Percentiles rank a stretch among this genome's conserved stretches.
Conservation (phyloP, 441 rosid species). For the Gossypium gossypioides region DNA sequence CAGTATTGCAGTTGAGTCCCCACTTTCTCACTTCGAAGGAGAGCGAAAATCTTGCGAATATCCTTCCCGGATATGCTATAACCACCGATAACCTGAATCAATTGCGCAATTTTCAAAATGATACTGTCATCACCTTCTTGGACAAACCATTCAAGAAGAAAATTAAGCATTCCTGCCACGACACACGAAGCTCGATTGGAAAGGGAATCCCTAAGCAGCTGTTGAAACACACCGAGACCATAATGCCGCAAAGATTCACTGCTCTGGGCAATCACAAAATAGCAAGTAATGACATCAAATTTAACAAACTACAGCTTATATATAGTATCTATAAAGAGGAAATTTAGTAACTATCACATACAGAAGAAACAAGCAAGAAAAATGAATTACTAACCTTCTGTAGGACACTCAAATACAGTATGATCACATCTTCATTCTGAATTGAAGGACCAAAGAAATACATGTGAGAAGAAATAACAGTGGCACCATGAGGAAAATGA, state of each 20-base stretch:
- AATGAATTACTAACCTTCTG: constrained; percentile 76
- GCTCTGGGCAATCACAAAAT: constrained; percentile 95
- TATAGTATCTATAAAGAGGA: constrained; percentile 2
- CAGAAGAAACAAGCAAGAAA: neutral
- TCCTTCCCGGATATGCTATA: constrained; percentile 99
- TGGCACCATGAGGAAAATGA: neutral
- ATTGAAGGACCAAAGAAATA: constrained; percentile 18
- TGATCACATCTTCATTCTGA: constrained; percentile 97
- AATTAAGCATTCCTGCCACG: constrained; percentile 90
- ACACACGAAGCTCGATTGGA: constrained; percentile 94
- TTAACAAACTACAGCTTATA: neutral
- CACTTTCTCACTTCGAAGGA: constrained; percentile 94
- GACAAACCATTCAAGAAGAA: constrained; percentile 97
- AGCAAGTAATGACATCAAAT: constrained; percentile 29
- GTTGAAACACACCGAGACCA: constrained; percentile 83
- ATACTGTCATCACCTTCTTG: constrained; percentile 67
- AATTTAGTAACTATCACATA: neutral
- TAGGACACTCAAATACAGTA: constrained; percentile 80
- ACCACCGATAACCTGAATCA: constrained; percentile 93
- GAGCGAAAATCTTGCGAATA: constrained; percentile 91
- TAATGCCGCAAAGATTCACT: constrained; percentile 82
- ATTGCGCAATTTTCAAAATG: constrained; percentile 75
- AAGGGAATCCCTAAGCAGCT: constrained; percentile 83
- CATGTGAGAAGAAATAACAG: constrained; percentile 2
- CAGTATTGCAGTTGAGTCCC: constrained; percentile 74